Conservation (phyloP, 306 rosid genomes). For the Lathyrus tuberosus region DNA sequence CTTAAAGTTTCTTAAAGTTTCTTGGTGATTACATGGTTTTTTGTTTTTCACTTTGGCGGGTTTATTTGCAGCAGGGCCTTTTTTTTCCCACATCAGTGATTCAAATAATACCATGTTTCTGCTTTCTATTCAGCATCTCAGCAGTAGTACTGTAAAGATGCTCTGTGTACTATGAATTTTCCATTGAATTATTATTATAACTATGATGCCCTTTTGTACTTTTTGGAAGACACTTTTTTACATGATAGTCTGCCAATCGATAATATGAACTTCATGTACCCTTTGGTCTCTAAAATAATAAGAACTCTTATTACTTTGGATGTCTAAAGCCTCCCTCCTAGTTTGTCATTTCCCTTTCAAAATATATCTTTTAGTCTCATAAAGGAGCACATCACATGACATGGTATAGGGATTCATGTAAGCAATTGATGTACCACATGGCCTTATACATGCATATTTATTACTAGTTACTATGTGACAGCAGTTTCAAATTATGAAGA, state of each 20-base stretch:
- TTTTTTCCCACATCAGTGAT: slow-evolving; percentile 36
- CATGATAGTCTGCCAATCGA: not conserved
- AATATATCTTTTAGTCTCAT: not conserved
- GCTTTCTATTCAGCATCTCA: not conserved
- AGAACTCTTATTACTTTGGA: not conserved
- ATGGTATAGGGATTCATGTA: not conserved
- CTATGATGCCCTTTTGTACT: slow-evolving; percentile 9
- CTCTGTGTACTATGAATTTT: slow-evolving; percentile 30
- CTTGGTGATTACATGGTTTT: not conserved
- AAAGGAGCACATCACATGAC: not conserved
- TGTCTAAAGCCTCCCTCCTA: not conserved
- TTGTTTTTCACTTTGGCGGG: slow-evolving; percentile 37
- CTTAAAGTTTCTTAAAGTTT: slow-evolving; percentile 43
- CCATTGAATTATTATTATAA: slow-evolving; percentile 17
- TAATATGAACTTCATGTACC: not conserved
- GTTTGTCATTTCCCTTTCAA: not conserved
- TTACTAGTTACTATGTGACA: too few species aligned
- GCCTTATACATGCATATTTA: not conserved
- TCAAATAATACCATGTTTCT: slow-evolving; percentile 32
- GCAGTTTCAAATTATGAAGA: not conserved
- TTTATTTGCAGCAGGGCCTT: slow-evolving; percentile 25
- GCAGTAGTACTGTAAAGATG: not conserved
- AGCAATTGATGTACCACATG: not conserved
- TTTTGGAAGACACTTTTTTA: not conserved
- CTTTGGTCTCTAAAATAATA: not conserved